These are phyloP conservation scores for Cystofilobasidium macerans DNA, from an alignment of 768 basidiomycete genomes.

Conservation along the genomic window DNA sequence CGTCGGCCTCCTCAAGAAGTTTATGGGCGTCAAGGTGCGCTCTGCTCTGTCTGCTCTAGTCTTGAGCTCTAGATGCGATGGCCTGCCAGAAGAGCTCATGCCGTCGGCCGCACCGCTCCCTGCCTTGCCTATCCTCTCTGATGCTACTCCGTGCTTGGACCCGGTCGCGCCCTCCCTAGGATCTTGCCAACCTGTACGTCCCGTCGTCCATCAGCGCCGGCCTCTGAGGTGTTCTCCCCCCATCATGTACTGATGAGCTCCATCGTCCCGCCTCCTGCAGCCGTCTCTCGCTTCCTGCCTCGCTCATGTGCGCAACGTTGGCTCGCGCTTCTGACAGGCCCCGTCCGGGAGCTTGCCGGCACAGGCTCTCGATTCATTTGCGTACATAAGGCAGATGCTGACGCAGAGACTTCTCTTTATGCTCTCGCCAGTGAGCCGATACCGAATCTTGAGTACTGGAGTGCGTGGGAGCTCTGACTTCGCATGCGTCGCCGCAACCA, in stretches of 20 bases:
- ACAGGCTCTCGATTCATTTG: too few species aligned
- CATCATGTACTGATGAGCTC: too few species aligned
- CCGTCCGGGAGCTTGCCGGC: too few species aligned
- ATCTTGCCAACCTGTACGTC: slow-evolving; percentile 81
- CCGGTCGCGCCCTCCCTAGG: slow-evolving; percentile 61
- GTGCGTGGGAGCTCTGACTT: background rate
- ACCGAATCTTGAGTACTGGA: slow-evolving; percentile 92
- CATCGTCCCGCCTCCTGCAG: slow-evolving; percentile 40
- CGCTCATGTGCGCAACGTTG: slow-evolving; percentile 46
- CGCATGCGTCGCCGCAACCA: slow-evolving; percentile 76
- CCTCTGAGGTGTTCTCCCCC: too few species aligned
- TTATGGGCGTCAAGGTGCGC: slow-evolving; percentile 32
- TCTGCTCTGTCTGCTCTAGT: background rate
- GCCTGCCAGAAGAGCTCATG: too few species aligned
- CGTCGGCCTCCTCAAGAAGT: slow-evolving; percentile 78
- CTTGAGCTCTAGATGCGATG: too few species aligned
- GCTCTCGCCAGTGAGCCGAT: slow-evolving; percentile 52
- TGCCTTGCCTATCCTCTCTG: too few species aligned
- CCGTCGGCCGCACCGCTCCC: too few species aligned
- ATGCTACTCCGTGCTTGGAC: slow-evolving; percentile 52
- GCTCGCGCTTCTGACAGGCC: too few species aligned
- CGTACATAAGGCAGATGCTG: too few species aligned
- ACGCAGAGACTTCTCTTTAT: too few species aligned
- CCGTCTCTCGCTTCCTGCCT: slow-evolving; percentile 85
- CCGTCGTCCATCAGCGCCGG: too few species aligned